Evolutionary conservation across 2,329 filamentous ascomycete species (phyloP), one percentile per base, ranked within the genome.

Genomic region (Beauveria rudraprayagi): DNA sequence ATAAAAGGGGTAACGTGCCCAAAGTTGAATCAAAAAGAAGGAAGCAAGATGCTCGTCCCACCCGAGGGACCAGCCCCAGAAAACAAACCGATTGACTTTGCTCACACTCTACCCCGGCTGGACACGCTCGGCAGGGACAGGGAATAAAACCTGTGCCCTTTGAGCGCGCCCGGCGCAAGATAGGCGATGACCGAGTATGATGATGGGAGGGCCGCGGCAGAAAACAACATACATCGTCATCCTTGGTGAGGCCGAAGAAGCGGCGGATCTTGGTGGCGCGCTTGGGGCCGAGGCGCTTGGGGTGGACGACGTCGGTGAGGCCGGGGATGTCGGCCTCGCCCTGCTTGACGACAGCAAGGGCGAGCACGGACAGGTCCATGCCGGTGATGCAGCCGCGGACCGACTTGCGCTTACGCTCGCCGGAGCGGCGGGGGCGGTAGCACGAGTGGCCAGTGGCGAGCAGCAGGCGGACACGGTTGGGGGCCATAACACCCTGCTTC

Each of bases 401-500:
- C 68, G 89, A 93, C 90, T 99, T 99, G 81, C 94, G 87, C 91
- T 96, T 97, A 84, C 94, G 91, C 90, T 99, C 94, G 79, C 94
- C 94, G 70, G 89, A 90, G 78, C 94, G 92, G 82, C 94, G 93
- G 77, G 93, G 87, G 77, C 94, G 93, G 89, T 97, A 99, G 91
- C 94, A 99, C 72, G 91, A 94, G 90, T 97, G 94, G 79, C 94
- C 94, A 62, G 96, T 92, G 77, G 89, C 77, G 76, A 99, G 91
- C 75, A 99, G 90, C 71, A 99, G 92, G 72, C 91, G 89, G 82
- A 97, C 94, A 94, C 94, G 94, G 79, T 91, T 94, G 74, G 94
- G 92, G 80, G 96, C 90, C 86, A 99, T 93, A 79, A 96, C 90
- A 86, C 94, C 94, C 89, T 99, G 95, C 92, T 99, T 99, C 94